These are phyloP conservation scores for Hemileccinum impolitum DNA, from an alignment of 768 basidiomycete genomes.

Conservation along the genomic window DNA sequence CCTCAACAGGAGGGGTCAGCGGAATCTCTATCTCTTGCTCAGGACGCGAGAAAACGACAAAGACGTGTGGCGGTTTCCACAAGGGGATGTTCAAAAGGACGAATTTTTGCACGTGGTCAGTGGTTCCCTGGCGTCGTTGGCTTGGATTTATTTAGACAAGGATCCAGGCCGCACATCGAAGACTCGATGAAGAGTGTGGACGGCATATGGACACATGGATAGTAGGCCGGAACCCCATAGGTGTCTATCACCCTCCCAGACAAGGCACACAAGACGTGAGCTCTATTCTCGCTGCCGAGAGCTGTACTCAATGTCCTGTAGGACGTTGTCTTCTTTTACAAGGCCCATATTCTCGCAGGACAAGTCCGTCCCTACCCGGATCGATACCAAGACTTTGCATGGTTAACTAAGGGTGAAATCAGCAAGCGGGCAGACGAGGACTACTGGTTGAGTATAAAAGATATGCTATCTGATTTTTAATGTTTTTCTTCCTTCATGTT, in stretches of 20 bases:
- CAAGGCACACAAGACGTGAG: constrained; percentile 38
- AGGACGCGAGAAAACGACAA: constrained; percentile 45
- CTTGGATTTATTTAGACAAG: neutral
- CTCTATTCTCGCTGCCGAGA: neutral
- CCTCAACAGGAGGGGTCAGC: constrained; percentile 76
- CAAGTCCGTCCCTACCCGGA: constrained; percentile 62
- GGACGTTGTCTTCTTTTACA: constrained; percentile 86
- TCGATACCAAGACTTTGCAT: constrained; percentile 74
- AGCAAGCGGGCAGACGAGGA: constrained; percentile 57
- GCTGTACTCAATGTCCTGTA: constrained; percentile 29
- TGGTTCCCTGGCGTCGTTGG: neutral
- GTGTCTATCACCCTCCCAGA: constrained; percentile 58
- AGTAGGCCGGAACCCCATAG: constrained; percentile 86
- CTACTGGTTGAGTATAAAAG: constrained; percentile 78
- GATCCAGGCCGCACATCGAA: constrained; percentile 66
- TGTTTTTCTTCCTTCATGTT: neutral
- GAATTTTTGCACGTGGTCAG: constrained; percentile 79
- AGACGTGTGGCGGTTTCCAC: constrained; percentile 79
- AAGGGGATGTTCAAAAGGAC: constrained; percentile 54
- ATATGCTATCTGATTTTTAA: constrained; percentile 69
- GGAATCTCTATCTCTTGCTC: constrained; percentile 87
- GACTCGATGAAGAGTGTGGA: constrained; percentile 71
- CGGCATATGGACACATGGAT: constrained; percentile 90
- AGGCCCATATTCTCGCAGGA: constrained; percentile 89
- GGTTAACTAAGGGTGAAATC: constrained; percentile 93